These are phyloP conservation scores for Colletotrichum tanaceti DNA, from an alignment of 2,329 filamentous ascomycete species.

Conservation along the genomic window DNA sequence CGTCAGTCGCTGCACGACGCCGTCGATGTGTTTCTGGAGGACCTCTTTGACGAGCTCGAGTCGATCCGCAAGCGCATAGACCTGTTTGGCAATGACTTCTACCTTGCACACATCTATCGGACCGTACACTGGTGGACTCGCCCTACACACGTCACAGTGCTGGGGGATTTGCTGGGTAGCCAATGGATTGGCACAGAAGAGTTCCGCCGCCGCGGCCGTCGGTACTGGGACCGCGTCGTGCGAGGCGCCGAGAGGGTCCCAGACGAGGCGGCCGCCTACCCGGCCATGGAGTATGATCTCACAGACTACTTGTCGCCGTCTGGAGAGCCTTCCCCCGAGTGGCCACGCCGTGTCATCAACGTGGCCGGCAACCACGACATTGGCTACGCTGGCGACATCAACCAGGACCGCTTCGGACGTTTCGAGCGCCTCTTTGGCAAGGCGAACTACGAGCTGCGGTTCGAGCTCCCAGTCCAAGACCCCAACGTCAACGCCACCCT, in stretches of 20 bases:
- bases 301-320: conserved; percentile 61
- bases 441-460: conserved; percentile 90
- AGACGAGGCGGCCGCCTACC: conserved; percentile 63
- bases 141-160: conserved; percentile 87
- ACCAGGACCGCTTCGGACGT: conserved; percentile 76
- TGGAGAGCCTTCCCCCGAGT: conserved; percentile 58
- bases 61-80: conserved; percentile 84
- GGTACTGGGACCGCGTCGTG: conserved; percentile 88
- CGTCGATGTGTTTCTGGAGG: conserved; percentile 72
- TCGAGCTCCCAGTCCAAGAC: conserved; percentile 64
- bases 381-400: conserved; percentile 93
- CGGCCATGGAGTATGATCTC: conserved; percentile 61
- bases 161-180: conserved; percentile 92
- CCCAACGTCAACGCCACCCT: conserved; percentile 54
- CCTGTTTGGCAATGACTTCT: conserved; percentile 92
- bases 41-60: conserved; percentile 74
- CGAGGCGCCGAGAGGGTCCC: conserved; percentile 72
- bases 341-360: conserved; percentile 85
- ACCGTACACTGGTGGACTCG: conserved; percentile 84
- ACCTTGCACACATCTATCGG: conserved; percentile 92
- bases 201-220: conserved; percentile 76
- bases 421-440: conserved; percentile 90
- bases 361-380: conserved; percentile 96
- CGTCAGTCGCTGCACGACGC: conserved; percentile 67
- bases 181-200: conserved; percentile 93